These are phyloP conservation scores for Xerophyta viscosa DNA, from an alignment of 106 monocot species.

Conservation along the genomic window DNA sequence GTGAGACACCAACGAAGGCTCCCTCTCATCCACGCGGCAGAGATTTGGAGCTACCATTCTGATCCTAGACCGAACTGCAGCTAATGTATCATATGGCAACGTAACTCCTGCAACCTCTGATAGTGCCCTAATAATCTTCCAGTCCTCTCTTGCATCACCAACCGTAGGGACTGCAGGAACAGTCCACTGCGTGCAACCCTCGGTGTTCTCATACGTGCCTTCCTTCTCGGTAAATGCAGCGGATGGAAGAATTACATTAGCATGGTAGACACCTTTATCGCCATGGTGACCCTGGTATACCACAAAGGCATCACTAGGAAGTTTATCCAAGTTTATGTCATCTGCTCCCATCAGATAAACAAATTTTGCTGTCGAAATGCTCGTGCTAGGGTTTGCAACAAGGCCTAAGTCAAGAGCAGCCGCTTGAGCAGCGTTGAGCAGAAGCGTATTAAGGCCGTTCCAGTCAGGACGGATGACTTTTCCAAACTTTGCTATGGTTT, in stretches of 20 bases:
- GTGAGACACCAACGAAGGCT: conserved; percentile 29
- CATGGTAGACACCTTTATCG: conserved; percentile 86
- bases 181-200: conserved; percentile 89
- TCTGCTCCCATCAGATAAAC: conserved; percentile 95
- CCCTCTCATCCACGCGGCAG: conserved; percentile 70
- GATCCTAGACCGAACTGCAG: conserved; percentile 59
- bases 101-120: conserved; percentile 81
- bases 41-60: conserved; percentile 77
- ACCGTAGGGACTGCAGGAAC: conserved; percentile 95
- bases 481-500: conserved; percentile 48
- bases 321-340: conserved; percentile 46
- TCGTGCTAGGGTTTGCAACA: conserved; percentile 34
- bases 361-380: conserved; percentile 61
- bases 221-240: conserved; percentile 97
- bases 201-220: conserved; percentile 95
- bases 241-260: conserved; percentile 84
- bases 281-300: conserved; percentile 98
- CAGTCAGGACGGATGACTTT: conserved; percentile 60
- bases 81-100: conserved; percentile 67
- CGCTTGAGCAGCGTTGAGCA: conserved; percentile 88
- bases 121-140: conserved; percentile 91
- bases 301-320: conserved; percentile 88
- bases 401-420: conserved; percentile 94
- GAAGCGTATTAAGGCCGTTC: conserved; percentile 86
- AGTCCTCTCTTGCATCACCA: conserved; percentile 98